Percentiles rank a stretch among this genome's conserved stretches.
Conservation (phyloP, 352 stramenopile genomes). For the Phytophthora boehmeriae region DNA sequence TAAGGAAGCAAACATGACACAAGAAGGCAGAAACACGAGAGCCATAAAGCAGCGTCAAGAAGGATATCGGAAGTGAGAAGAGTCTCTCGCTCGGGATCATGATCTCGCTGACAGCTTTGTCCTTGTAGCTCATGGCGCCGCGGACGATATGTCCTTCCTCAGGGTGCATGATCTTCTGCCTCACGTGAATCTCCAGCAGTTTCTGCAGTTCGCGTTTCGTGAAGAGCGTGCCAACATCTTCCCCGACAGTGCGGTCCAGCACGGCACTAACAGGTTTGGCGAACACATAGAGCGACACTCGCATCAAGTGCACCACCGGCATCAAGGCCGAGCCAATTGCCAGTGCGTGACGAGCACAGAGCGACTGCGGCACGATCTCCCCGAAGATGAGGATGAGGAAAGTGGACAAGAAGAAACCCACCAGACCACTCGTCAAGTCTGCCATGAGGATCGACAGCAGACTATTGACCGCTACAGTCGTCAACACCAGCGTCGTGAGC, state of each 20-base stretch:
- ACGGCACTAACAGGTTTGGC: slow-evolving; percentile 90
- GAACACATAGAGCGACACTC: slow-evolving; percentile 91
- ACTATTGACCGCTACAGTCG: slow-evolving; percentile 97
- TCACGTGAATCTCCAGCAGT: slow-evolving; percentile 97
- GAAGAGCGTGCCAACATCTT: slow-evolving; percentile 97
- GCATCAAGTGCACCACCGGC: slow-evolving; percentile 93
- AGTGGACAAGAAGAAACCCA: slow-evolving; percentile 96
- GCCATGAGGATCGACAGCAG: slow-evolving; percentile 97
- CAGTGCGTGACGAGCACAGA: slow-evolving; percentile 95
- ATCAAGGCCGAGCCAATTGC: slow-evolving; percentile 67
- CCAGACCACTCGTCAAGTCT: slow-evolving; percentile 83
- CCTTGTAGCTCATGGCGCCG: slow-evolving; percentile 79
- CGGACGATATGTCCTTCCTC: slow-evolving; percentile 97
- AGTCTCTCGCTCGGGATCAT: slow-evolving; percentile 92
- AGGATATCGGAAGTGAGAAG: slow-evolving; percentile 80
- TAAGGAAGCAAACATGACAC: slow-evolving; percentile 7
- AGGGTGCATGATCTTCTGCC: slow-evolving; percentile 90
- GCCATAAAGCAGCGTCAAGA: slow-evolving; percentile 20
- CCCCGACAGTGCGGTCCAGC: slow-evolving; percentile 93
- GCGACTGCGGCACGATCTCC: slow-evolving; percentile 92
- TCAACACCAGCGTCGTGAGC: slow-evolving; percentile 97
- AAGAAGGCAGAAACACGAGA: slow-evolving; percentile 34
- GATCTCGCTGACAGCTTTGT: slow-evolving; percentile 86
- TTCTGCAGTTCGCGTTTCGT: slow-evolving; percentile 93
- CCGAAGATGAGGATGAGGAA: slow-evolving; percentile 95